Conservation (phyloP, 345 rosid species). For the Acer campestre region DNA sequence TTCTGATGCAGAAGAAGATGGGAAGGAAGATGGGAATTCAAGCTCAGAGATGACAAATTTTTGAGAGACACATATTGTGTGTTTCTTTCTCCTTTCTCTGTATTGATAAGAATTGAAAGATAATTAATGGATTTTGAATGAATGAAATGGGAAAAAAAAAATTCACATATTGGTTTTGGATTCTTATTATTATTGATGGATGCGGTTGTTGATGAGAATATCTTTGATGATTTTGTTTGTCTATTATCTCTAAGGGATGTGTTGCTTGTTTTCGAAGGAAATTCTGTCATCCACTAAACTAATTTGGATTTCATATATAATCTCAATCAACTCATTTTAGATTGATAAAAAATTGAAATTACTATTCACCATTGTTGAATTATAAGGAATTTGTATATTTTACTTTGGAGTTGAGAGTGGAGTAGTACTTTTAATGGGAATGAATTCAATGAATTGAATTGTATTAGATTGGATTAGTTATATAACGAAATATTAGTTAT, state of each 20-base stretch:
- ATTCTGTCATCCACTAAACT: background rate
- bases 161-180: constrained; percentile 1
- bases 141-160: constrained; percentile 11
- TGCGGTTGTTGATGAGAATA: background rate
- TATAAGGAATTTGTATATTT: background rate
- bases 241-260: background rate
- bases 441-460: too few relatives aligned
- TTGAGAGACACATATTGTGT: constrained; percentile 3
- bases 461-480: too few relatives aligned
- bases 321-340: background rate
- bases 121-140: constrained; percentile 17
- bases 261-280: constrained; percentile 16
- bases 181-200: constrained; percentile 10
- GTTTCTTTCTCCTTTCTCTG: constrained; percentile 7
- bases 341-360: background rate
- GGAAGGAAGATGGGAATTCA: constrained; percentile 51
- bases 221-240: constrained; percentile 32
- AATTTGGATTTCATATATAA: background rate
- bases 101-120: background rate
- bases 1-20: constrained; percentile 37
- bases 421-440: background rate
- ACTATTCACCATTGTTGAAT: background rate
- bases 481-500: too few relatives aligned
- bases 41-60: constrained; percentile 39
- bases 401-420: background rate